Evolutionary conservation across 2,329 filamentous ascomycete species (phyloP), one percentile per base, ranked within the genome.

Genomic region (Erysiphe pulchra): DNA sequence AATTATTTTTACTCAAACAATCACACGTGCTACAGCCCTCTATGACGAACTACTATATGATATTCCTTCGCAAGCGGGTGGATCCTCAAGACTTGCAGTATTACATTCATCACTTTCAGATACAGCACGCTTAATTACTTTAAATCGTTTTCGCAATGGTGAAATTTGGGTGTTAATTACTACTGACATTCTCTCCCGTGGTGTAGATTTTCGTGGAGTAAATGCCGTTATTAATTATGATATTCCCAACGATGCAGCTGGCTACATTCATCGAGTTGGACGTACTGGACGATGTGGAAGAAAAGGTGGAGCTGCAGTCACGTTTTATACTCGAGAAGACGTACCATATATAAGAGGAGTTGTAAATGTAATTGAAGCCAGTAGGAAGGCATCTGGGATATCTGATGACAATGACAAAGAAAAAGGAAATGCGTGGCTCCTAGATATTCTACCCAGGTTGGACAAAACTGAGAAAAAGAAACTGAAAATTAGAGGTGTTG

Each of bases 201-300:
- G 90, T 17, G 77, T 98, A 37, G 90, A 98, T 61, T 94, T 98
- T 64, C 76, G 81, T 9, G 90, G 90, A 44, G 77, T 98, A 50
- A 94, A 94, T 56, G 85, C 86, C 41, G 86, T 98, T 0, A 81
- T 98, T 45, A 98, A 95, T 62, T 98, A 94, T 63, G 90, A 98
- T 60, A 84, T 94, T 9, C 90, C 90, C 0, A 83, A 78, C n/a
- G 86, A 81, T 0, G 80, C 80, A 5, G 87, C 86, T 0, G 76
- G 75, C 1, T 98, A 98, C 57, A 80, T 98, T 7, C 90, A 98
- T 62, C 81, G 90, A 11, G 85, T 90, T 0, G 90, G 90, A 0
- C 73, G 90, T 42, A 95, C 90, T 0, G 90, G 87, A 0, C 72
- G 90, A 18, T 90, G 86, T 0, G 90, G 90, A 0, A 72, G 86